phyloP scores from a whole-genome alignment of 371 early-diverging fungal species.

The Vairimorpha apis region DNA sequence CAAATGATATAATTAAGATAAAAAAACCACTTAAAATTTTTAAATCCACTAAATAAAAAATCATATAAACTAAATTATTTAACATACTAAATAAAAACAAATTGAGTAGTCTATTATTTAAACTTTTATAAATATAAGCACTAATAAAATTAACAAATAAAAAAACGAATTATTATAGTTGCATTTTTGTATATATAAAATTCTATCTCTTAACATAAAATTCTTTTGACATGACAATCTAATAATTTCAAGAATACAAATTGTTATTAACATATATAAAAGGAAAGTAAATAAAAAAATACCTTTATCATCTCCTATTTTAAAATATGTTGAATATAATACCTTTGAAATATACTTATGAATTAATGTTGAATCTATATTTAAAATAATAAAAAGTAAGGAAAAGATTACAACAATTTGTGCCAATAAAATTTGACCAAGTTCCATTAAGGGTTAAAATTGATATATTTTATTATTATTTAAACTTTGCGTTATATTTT shows the following conservation, averaged over 20 bases:
- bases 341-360: neutral
- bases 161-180: constrained; percentile 21
- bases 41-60: constrained; percentile 23
- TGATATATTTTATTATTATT: too few relatives aligned
- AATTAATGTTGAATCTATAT: neutral
- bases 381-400: neutral
- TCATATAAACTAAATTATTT: neutral
- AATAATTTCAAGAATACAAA: constrained; percentile 16
- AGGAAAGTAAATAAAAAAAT: constrained; percentile 29
- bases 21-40: constrained; percentile 24
- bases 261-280: neutral
- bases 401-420: constrained; percentile 2
- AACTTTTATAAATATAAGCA: constrained; percentile 33
- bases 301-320: constrained; percentile 32
- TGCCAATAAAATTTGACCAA: constrained; percentile 11
- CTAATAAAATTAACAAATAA: constrained; percentile 38
- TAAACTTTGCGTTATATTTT: too few relatives aligned
- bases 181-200: constrained; percentile 30
- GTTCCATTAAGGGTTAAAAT: constrained; percentile 26
- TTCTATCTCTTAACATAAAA: constrained; percentile 10
- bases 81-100: constrained; percentile 6
- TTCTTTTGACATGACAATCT: neutral
- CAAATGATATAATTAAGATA: constrained; percentile 24
- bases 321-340: neutral
- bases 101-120: constrained; percentile 14